Evolutionary conservation across 164 flowering plant species (phyloP).

Genomic region (Liriodendron chinense): DNA sequence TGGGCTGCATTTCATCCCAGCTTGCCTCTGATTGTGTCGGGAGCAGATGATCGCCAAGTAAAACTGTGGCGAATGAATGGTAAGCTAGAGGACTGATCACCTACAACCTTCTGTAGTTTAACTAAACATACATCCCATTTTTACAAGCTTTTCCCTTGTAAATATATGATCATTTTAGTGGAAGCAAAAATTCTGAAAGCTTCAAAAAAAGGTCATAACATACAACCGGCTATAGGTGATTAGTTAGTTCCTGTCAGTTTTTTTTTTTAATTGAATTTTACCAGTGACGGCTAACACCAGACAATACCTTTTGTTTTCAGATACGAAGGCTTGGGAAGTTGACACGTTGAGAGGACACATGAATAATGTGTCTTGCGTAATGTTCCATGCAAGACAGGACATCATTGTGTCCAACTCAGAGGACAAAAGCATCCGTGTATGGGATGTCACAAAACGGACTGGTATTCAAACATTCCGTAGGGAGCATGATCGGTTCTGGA

Average conservation of each 20-base stretch:
- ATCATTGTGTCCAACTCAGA: conserved; percentile 80
- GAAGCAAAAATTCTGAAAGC: no score
- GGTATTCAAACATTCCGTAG: conserved; percentile 92
- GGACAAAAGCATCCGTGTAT: conserved; percentile 88
- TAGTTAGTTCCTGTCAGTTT: no score
- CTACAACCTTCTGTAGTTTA: no score
- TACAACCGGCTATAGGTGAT: no score
- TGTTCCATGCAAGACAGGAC: conserved; percentile 81
- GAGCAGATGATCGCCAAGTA: conserved; percentile 97
- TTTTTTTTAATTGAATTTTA: background rate
- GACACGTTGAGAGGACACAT: conserved; percentile 83
- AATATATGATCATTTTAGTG: no score
- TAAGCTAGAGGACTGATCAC: conserved; percentile 20
- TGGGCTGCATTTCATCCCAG: conserved; percentile 96
- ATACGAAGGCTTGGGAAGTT: conserved; percentile 97
- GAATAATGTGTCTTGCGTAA: conserved; percentile 90
- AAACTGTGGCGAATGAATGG: conserved; percentile 98
- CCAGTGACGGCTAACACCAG: background rate
- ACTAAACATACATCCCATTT: no score
- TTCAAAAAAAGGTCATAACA: no score
- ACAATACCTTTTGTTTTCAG: conserved; percentile 35
- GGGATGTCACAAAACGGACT: conserved; percentile 82
- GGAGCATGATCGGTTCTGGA: conserved; percentile 80
- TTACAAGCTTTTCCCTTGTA: no score
- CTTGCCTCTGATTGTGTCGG: conserved; percentile 74